Evolutionary conservation across 2,329 filamentous ascomycete species (phyloP), one percentile per base, ranked within the genome.

Genomic region (Aquanectria penicillioides): DNA sequence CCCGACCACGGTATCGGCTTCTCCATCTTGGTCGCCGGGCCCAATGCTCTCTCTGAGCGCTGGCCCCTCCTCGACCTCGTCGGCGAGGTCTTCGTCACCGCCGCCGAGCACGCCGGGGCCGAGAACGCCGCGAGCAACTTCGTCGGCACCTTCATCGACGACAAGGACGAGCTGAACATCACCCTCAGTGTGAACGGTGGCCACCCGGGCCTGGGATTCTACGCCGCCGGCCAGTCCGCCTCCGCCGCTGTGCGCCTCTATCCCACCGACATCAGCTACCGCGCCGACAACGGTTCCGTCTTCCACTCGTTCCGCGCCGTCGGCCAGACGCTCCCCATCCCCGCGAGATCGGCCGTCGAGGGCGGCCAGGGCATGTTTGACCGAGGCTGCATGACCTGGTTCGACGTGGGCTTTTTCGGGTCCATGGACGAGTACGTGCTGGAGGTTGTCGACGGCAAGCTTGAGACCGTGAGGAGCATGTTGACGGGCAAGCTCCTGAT

Each of bases 1-100:
- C 79, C 80, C 0, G 79, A 82, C 60, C 80, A 81, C 57, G 74
- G 74, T 36, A 53, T 80, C 7, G 59, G 51, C 6, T 34, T 59
- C 26, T 47, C 40, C 5, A 20, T 65, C 3, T n/a, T 61, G 4
- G 17, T 50, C 8, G 64, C 62, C 7, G 52, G 76, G 6, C 1
- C 59, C 11, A 12, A 15, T 13, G 34, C 25, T 26, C 25, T 52
- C 12, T 3, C 12, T 15, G 5, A 36, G 12, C 43, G 57, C 8
- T 50, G 50, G 10, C 26, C 36, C n/a, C 28, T 63, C 15, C 59
- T 44, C 9, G 50, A 62, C 43, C 6, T 49, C 0, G 25, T 67
- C 3, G 59, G 44, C 2, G 36, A 52, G 1, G 34, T 41, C 2
- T 22, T 67, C 12, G 15, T 65, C 11, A 53, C 61, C 11, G 46